Base-by-base conservation (phyloP, 305 asterid species). In the Coffea humblotiana region DNA sequence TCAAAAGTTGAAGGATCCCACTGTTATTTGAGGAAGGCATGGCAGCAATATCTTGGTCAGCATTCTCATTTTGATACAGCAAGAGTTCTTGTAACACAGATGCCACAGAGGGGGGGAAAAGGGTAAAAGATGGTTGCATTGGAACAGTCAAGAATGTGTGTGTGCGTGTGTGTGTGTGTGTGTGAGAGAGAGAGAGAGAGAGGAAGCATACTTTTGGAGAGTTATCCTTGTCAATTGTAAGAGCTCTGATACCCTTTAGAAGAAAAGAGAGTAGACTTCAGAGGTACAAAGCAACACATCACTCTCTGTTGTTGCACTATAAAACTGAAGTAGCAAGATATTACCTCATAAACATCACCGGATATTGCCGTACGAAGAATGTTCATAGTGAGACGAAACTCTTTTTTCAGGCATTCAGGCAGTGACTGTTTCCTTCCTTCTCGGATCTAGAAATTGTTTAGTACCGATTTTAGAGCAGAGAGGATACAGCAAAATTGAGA, bases 331-430 rank as follows among this genome's bases (percentile, higher is more conserved):
- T 47, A 8, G 58, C 54, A 27, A 21, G 73, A 48, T 21, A 64
- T 82, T 88, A 95, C 99, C 99, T 95, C 98, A 76, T 93, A 95
- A 76, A 95, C 94, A 82, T 95, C 97, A 73, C 85, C 85, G 43
- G 99, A 92, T 82, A 90, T 88, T 77, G 79, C 77, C 0, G 85
- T 47, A 51, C 97, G 86, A 61, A 95, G 93, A 74, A 89, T 91
- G 79, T 91, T 89, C 84, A 92, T 91, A 1, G 99, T 91, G 84
- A 93, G 75, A 77, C 97, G 88, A 85, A 93, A 95, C 86, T 95
- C 99, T 83, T 90, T 93, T 90, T 86, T 91, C 87, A 92, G 88
- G 88, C 97, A 89, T 37, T 93, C 97, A 1, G 87, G 82, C 78
- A 95, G 75, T 0, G 92, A 85, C 80, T 91, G 97, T 71, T 89